Base-by-base conservation (phyloP, 2,329 filamentous ascomycete species). In the Leptographium wingfieldii region DNA sequence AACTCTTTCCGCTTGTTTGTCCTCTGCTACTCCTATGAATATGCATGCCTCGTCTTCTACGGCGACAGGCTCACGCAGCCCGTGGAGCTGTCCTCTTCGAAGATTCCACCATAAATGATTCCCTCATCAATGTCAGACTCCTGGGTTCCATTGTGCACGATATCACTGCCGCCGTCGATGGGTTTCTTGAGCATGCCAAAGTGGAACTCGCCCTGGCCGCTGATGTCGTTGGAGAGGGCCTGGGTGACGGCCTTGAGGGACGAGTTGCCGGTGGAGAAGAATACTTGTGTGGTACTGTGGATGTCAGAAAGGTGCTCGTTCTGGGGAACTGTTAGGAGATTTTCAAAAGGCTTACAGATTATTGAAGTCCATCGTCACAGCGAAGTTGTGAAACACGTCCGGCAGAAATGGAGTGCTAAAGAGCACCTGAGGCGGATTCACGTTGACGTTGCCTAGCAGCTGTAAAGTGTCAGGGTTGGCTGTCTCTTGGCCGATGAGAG, bases 111-210 rank as follows among this genome's bases (percentile, higher is more conserved):
- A 64, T 73, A 82, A 40, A 80, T 72, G 48, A 82, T 65, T 2
- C 79, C 79, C 68, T 82, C 80, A 65, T 80, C 67, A 60, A 82
- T 76, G 29, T 71, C 73, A 11, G 70, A 64, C 62, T 73, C 71
- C 67, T 82, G 80, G 64, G 72, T 74, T 5, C 77, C 80, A 48
- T 73, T 67, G 66, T 75, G 76, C 53, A 73, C 73, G 48, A 80
- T 73, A 65, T 81, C 76, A 54, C 65, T 67, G 38, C 69, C 71
- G 40, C 68, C 63, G 59, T 78, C 73, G 55, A 78, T 74, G 6
- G 79, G 76, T 74, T 84, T 85, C 76, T 85, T 85, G 61, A 86
- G 72, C 1, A 84, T 67, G 43, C 83, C 83, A 57, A 85, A 77
- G 67, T 86, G 83, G 69, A 77, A 84, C 68, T 85, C 81, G 27